Evolutionary conservation across 345 rosid species (phyloP).

Genomic region (Salix arbutifolia): DNA sequence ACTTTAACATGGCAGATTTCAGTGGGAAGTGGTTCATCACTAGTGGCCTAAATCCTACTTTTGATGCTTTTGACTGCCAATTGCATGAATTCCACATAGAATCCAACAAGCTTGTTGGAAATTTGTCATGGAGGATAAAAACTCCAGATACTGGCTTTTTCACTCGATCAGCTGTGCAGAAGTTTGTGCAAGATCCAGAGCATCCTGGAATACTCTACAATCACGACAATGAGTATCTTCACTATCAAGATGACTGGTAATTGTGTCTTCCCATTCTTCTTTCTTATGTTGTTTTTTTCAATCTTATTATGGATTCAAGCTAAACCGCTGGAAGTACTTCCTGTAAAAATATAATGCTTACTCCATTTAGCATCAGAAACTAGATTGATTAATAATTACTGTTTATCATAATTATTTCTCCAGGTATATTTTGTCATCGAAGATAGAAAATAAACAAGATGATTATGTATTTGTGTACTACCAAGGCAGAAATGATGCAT

Average conservation of each 20-base stretch:
- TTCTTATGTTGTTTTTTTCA: neutral
- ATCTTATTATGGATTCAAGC: neutral
- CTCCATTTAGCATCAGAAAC: neutral
- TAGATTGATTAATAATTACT: neutral
- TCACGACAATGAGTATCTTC: slow-evolving; percentile 91
- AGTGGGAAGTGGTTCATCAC: slow-evolving; percentile 83
- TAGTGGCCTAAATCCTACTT: slow-evolving; percentile 89
- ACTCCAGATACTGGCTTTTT: slow-evolving; percentile 76
- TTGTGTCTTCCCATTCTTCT: neutral
- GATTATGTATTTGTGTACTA: slow-evolving; percentile 86
- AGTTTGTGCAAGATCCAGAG: slow-evolving; percentile 68
- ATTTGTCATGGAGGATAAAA: slow-evolving; percentile 74
- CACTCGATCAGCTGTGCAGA: slow-evolving; percentile 63
- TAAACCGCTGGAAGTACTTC: neutral
- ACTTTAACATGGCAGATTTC: slow-evolving; percentile 70
- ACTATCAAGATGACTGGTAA: slow-evolving; percentile 96
- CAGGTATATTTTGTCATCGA: slow-evolving; percentile 86
- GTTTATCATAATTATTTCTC: neutral
- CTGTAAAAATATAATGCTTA: neutral
- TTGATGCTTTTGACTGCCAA: slow-evolving; percentile 81
- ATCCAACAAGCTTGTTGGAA: slow-evolving; percentile 66
- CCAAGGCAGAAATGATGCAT: slow-evolving; percentile 85
- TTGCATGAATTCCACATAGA: slow-evolving; percentile 79
- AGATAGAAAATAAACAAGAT: slow-evolving; percentile 60
- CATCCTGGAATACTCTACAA: slow-evolving; percentile 75